A percentile compares a stretch with the other conserved stretches of the same genome.
These are phyloP conservation scores for Xylaria venustula DNA, from an alignment of 495 filamentous ascomycete genomes.

Conservation along the genomic window DNA sequence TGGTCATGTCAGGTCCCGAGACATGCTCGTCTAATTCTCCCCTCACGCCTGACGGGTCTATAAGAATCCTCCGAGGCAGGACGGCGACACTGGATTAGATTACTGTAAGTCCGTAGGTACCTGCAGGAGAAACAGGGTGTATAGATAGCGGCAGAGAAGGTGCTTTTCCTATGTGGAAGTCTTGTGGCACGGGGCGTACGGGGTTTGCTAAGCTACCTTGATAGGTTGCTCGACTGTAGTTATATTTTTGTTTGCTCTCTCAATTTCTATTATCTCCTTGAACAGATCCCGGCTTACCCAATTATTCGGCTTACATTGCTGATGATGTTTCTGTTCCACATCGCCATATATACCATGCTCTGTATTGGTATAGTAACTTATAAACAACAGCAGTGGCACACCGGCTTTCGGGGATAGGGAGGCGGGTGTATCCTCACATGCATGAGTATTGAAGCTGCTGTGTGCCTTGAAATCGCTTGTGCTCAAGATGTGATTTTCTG, in stretches of 20 bases:
- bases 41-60: conserved; percentile 19
- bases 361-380: not conserved
- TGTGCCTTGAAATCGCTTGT: conserved; percentile 3
- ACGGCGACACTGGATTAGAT: no score
- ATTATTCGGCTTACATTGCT: not conserved
- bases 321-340: not conserved
- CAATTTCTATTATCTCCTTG: no score
- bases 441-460: not conserved
- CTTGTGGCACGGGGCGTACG: not conserved
- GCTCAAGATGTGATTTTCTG: not conserved
- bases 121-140: no score
- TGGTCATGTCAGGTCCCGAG: conserved; percentile 27
- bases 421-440: not conserved
- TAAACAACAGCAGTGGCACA: not conserved
- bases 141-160: no score
- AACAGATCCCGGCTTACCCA: no score
- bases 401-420: not conserved
- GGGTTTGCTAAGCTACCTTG: not conserved
- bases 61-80: conserved; percentile 4
- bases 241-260: no score
- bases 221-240: no score
- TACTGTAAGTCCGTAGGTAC: no score
- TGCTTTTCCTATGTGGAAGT: not conserved
- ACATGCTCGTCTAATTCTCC: conserved; percentile 32
- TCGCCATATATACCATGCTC: not conserved